phyloP scores from a whole-genome alignment of 345 rosid genomes.

The Aethionema arabicum region DNA sequence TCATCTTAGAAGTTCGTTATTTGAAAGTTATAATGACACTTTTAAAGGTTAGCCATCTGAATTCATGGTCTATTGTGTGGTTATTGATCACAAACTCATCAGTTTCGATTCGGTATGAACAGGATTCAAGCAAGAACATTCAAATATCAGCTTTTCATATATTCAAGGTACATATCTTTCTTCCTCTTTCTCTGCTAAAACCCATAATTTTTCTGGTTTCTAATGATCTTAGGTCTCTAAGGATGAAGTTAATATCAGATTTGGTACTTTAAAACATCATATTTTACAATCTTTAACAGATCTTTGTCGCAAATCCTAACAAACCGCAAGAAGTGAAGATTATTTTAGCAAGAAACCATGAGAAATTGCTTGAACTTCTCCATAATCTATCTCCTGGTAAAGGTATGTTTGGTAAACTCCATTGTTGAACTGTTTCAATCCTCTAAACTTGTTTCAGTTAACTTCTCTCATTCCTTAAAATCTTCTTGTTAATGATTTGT shows the following conservation, averaged over 20 bases:
- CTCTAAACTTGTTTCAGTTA: neutral
- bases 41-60: conserved; percentile 55
- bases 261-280: neutral
- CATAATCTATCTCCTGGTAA: conserved; percentile 68
- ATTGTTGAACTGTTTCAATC: neutral
- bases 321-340: conserved; percentile 83
- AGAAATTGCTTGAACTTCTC: conserved; percentile 66
- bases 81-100: conserved; percentile 12
- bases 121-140: conserved; percentile 96
- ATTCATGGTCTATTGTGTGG: conserved; percentile 5
- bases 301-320: conserved; percentile 97
- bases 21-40: conserved; percentile 92
- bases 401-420: conserved; percentile 46
- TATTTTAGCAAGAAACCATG: conserved; percentile 82
- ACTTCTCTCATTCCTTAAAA: conserved; percentile 3
- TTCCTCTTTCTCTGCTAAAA: neutral
- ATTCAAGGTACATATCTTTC: conserved; percentile 59
- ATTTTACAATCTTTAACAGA: conserved; percentile 39
- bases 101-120: conserved; percentile 25
- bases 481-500: neutral
- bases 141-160: conserved; percentile 92
- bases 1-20: conserved; percentile 80
- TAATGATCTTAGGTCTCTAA: conserved; percentile 13
- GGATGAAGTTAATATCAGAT: conserved; percentile 14
- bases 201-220: neutral